Conservation (phyloP, 768 basidiomycete genomes). For the Termitomyces sp. region DNA sequence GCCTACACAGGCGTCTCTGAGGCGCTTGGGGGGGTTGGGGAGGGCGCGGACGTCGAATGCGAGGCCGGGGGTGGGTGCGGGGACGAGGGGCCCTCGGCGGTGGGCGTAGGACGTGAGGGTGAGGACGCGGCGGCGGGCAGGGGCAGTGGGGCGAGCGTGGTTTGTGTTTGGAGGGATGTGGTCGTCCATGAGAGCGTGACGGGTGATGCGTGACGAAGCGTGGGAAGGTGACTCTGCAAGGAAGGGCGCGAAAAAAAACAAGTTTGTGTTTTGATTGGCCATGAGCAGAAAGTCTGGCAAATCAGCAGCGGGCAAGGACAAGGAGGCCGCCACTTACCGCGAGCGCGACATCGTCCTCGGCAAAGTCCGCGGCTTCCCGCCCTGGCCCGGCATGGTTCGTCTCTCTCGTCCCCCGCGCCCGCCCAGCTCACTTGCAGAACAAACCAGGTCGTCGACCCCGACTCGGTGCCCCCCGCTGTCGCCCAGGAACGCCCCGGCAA, state of each 20-base stretch:
- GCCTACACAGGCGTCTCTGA: slow-evolving; percentile 1
- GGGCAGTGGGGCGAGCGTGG: not conserved
- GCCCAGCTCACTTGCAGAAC: not conserved
- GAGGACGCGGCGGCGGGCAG: not conserved
- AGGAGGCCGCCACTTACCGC: slow-evolving; percentile 46
- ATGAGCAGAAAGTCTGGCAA: slow-evolving; percentile 49
- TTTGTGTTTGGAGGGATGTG: not conserved
- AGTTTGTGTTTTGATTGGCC: not conserved
- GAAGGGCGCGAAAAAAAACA: not conserved
- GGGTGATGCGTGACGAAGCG: no score
- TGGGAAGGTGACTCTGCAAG: not conserved
- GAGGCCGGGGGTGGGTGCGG: slow-evolving; percentile 1
- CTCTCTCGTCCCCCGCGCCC: not conserved
- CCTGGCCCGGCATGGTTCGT: slow-evolving; percentile 94
- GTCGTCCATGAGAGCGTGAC: no score
- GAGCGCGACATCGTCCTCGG: slow-evolving; percentile 84
- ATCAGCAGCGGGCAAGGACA: not conserved
- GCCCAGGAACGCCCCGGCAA: slow-evolving; percentile 69
- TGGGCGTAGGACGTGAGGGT: slow-evolving; percentile 5
- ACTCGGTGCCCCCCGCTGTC: slow-evolving; percentile 55
- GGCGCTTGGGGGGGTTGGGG: slow-evolving; percentile 1
- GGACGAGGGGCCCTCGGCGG: slow-evolving; percentile 4
- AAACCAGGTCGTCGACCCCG: slow-evolving; percentile 73
- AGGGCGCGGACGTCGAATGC: slow-evolving; percentile 8
- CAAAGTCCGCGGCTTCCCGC: slow-evolving; percentile 90